phyloP scores from a whole-genome alignment of 768 basidiomycete species.

The Leccinum ochraceum region DNA sequence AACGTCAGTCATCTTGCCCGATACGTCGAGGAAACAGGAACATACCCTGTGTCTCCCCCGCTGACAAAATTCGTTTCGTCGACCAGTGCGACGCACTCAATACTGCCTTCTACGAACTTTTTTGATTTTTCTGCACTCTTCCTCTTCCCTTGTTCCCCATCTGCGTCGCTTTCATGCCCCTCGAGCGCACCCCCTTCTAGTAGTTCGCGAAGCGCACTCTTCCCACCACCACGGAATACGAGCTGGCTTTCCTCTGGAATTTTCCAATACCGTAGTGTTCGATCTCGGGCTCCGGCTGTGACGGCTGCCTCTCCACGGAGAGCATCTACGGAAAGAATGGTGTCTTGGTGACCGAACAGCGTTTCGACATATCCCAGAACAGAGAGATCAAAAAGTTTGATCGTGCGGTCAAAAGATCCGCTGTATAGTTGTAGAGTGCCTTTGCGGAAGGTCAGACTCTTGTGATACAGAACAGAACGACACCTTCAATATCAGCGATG shows the following conservation, averaged over 20 bases:
- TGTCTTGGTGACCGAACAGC: constrained; percentile 95
- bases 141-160: constrained; percentile 38
- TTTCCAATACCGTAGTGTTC: constrained; percentile 95
- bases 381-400: constrained; percentile 82
- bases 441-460: constrained; percentile 78
- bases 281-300: constrained; percentile 87
- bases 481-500: not conserved
- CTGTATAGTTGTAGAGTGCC: constrained; percentile 69
- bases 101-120: constrained; percentile 81
- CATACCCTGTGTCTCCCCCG: constrained; percentile 95
- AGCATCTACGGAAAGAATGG: constrained; percentile 73
- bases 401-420: constrained; percentile 81
- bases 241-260: constrained; percentile 93
- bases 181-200: constrained; percentile 73
- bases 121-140: constrained; percentile 27
- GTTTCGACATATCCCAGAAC: constrained; percentile 96
- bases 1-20: constrained; percentile 3
- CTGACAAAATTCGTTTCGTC: constrained; percentile 92
- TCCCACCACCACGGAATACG: constrained; percentile 94
- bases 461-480: not conserved
- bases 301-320: constrained; percentile 84
- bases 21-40: not conserved
- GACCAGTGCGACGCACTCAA: constrained; percentile 92
- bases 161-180: constrained; percentile 54
- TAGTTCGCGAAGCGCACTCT: constrained; percentile 75